Conservation (phyloP, 179 eudicot species). For the Patellifolia procumbens region DNA sequence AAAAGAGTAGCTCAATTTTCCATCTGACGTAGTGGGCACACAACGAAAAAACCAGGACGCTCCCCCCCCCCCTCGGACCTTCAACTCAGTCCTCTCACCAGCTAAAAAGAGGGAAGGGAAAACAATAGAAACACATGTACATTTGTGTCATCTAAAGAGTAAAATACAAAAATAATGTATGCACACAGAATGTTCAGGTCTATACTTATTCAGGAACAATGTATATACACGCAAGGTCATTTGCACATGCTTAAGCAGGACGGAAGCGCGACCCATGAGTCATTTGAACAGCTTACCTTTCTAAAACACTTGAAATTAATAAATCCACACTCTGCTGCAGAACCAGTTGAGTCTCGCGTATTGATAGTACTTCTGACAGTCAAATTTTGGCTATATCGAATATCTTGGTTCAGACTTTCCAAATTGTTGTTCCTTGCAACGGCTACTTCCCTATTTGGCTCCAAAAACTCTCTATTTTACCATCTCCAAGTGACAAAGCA, state of each 20-base stretch:
- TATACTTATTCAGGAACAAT: neutral
- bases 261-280: neutral
- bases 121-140: neutral
- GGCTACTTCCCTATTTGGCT: conserved; percentile 29
- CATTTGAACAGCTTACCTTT: conserved; percentile 53
- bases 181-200: neutral
- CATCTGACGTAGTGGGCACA: too few relatives aligned
- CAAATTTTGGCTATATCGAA: conserved; percentile 73
- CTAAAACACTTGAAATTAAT: conserved; percentile 85
- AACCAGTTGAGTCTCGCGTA: conserved; percentile 33
- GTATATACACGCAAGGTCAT: neutral
- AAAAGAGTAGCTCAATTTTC: too few relatives aligned
- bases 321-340: conserved; percentile 36
- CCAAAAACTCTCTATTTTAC: conserved; percentile 29
- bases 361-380: conserved; percentile 54
- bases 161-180: neutral
- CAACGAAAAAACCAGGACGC: too few relatives aligned
- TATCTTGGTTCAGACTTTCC: conserved; percentile 61
- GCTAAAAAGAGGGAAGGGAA: neutral
- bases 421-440: conserved; percentile 44
- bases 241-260: neutral
- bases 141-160: neutral
- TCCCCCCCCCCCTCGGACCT: neutral
- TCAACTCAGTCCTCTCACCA: neutral
- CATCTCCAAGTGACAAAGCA: conserved; percentile 27